Evolutionary conservation across 2,329 filamentous ascomycete species (phyloP), one percentile per base, ranked within the genome.

Genomic region (Penicillium sp.): DNA sequence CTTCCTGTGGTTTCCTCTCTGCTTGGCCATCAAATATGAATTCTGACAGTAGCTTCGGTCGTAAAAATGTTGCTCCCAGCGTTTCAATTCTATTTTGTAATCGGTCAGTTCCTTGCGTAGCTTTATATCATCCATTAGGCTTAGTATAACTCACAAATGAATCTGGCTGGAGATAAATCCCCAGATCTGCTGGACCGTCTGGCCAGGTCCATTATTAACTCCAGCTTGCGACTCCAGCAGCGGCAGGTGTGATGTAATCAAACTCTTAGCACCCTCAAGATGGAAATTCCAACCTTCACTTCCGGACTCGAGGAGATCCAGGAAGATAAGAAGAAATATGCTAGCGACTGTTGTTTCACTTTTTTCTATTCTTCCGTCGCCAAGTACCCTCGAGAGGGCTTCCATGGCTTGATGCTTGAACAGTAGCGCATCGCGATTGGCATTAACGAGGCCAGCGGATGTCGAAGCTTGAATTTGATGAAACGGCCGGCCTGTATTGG

Each of bases 401-500:
- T 70, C 69, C 37, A 75, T 73, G 1, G 73, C 71, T 33, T 69
- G 69, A 21, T 73, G 67, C 42, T 75, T 75, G 54, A 69, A 75
- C 2, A 50, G 59, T 25, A 75, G 65, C 4, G 73, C 73, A 58
- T 73, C 67, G 1, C 59, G 64, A 49, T 72, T 61, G 12, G 68
- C 62, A 49, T 63, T 64, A 7, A 59, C 21, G 8, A 60, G 50
- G 6, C 48, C 41, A 19, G 61, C 50, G 8, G 57, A 56, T 29
- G 46, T 52, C 15, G 51, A 29, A 13, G 29, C 45, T 25, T 59
- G 57, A 33, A 48, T 21, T 27, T 67, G 53, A 27, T 62, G 37
- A 25, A 72, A 72, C 0, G 69, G 61, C 10, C 62, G 64, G 21
- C 65, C 64, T 29, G 59, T 59, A 29, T 75, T 75, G 6, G 67